Evolutionary conservation across 441 rosid species (phyloP).

Genomic region (Pelargonium australe): DNA sequence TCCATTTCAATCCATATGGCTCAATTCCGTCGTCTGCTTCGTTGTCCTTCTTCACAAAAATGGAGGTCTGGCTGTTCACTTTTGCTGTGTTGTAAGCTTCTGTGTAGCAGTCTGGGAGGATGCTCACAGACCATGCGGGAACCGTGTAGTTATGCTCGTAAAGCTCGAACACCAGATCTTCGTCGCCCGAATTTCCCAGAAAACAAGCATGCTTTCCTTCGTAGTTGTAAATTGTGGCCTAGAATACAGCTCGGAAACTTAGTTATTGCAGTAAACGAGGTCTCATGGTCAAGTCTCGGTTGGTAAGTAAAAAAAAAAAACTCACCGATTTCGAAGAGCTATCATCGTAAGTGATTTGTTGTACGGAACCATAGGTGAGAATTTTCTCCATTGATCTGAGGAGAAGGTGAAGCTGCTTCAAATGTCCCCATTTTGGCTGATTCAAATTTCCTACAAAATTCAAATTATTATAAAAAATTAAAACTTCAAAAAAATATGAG

Average conservation of each 20-base stretch:
- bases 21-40: slow-evolving; percentile 18
- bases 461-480: too few species aligned
- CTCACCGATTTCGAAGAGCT: not conserved
- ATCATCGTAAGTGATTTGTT: not conserved
- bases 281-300: too few species aligned
- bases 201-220: slow-evolving; percentile 24
- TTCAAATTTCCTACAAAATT: not conserved
- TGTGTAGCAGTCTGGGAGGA: slow-evolving; percentile 26
- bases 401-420: slow-evolving; percentile 36
- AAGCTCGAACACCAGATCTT: slow-evolving; percentile 14
- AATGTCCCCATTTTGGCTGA: slow-evolving; percentile 53
- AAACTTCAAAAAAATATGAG: too few species aligned
- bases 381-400: slow-evolving; percentile 36
- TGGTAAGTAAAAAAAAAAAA: too few species aligned
- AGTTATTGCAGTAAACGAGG: not conserved
- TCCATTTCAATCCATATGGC: slow-evolving; percentile 18
- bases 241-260: not conserved
- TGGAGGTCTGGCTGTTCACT: slow-evolving; percentile 21
- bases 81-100: slow-evolving; percentile 34
- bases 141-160: slow-evolving; percentile 14
- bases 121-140: slow-evolving; percentile 32
- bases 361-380: slow-evolving; percentile 21
- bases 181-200: slow-evolving; percentile 12
- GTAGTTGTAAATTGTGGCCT: slow-evolving; percentile 21
- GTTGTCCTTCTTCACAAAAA: slow-evolving; percentile 17